phyloP scores from a whole-genome alignment of 371 early-diverging fungal genomes.

The Syncephalastrum racemosum region DNA sequence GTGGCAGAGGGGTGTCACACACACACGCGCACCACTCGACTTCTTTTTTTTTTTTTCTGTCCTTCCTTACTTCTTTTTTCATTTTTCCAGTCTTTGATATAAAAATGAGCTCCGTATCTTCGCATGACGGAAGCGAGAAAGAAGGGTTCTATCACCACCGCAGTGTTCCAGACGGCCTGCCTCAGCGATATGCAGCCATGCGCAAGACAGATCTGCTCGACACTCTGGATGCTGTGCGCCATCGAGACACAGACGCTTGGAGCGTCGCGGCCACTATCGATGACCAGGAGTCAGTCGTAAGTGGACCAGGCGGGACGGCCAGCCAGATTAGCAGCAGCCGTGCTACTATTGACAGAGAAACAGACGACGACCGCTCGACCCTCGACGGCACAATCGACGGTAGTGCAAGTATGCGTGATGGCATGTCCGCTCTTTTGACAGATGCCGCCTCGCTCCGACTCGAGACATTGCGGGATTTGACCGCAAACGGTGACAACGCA shows the following conservation, averaged over 20 bases:
- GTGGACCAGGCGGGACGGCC: conserved; percentile 39
- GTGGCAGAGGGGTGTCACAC: conserved; percentile 7
- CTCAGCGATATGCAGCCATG: conserved; percentile 39
- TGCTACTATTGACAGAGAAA: conserved; percentile 21
- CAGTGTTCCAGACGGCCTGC: conserved; percentile 27
- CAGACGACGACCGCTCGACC: conserved; percentile 28
- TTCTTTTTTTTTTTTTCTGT: conserved; percentile 8
- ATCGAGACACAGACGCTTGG: conserved; percentile 50
- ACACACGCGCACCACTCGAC: conserved; percentile 4
- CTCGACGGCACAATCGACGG: conserved; percentile 33
- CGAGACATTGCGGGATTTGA: conserved; percentile 28
- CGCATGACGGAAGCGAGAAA: conserved; percentile 50
- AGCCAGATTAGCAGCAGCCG: conserved; percentile 28
- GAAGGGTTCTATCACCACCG: conserved; percentile 32
- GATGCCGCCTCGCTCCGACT: conserved; percentile 13
- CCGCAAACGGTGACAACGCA: conserved; percentile 16
- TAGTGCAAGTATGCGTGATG: conserved; percentile 7
- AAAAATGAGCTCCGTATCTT: conserved; percentile 47
- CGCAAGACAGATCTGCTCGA: conserved; percentile 53
- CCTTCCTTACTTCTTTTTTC: not conserved
- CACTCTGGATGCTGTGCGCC: conserved; percentile 31
- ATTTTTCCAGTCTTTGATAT: conserved; percentile 6
- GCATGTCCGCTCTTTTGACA: conserved; percentile 5
- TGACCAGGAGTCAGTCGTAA: conserved; percentile 52
- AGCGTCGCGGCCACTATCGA: conserved; percentile 56